Evolutionary conservation across 139 green algal species (phyloP), one percentile per base, ranked within the genome.

Genomic region (Eudorina sp.): DNA sequence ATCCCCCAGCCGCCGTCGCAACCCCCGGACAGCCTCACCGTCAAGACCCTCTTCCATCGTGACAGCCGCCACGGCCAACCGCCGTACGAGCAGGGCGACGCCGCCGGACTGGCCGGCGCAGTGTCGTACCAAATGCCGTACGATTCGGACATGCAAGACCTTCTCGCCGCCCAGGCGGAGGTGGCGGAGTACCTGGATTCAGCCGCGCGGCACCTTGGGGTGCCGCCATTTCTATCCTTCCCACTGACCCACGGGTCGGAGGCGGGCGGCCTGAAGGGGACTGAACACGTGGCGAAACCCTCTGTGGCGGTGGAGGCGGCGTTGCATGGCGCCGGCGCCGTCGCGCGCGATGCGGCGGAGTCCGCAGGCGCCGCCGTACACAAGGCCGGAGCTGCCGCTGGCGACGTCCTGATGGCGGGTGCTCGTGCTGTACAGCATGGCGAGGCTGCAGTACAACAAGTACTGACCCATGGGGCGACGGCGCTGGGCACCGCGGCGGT

Each of bases 401-500:
- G 31, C 25, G 74, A 66, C 51, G 31, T n/a, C 9, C 19, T 51
- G 34, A 51, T 16, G 36, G 4, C 18, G 27, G 25, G 11, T 16
- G 48, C 53, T n/a, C 41, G 13, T 16, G n/a, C 45, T 46, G n/a
- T 83, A 64, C 45, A 66, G 4, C 74, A 64, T 25, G 45, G 75
- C 16, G 51, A 16, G 13, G 51, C 23, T 27, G 75, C n/a, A 48
- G 46, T 69, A 27, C 77, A 55, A 4, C 48, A 84, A 8, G 25
- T 25, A 18, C 27, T 72, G 7, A 41, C 21, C 36, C 53, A 73
- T 13, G 77, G 53, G 2, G 77, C 77, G 2, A 84, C 77, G 16
- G 62, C 46, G 29, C 36, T 84, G 38, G 77, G 77, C 36, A 84
- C 53, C 40, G 53, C 77, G 27, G 77, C 77, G 4, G 77, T 84